Conservation (phyloP, 768 basidiomycete species). For the Royoungia palumana region DNA sequence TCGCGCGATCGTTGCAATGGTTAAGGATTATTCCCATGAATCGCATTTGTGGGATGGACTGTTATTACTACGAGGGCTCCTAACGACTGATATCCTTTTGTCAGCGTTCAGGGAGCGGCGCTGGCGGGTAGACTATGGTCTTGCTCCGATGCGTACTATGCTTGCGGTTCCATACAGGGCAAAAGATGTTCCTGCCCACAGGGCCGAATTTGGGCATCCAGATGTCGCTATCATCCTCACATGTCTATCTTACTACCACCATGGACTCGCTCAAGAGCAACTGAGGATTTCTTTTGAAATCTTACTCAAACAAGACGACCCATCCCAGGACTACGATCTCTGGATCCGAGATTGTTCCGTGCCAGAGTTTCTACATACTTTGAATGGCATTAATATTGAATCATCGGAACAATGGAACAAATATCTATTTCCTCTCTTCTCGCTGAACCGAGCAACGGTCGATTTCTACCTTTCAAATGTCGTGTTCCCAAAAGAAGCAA, state of each 20-base stretch:
- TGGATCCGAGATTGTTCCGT: conserved; percentile 27
- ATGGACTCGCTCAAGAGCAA: conserved; percentile 30
- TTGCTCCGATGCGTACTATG: conserved; percentile 30
- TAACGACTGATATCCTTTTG: conserved; percentile 30
- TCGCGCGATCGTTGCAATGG: not conserved
- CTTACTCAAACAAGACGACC: conserved; percentile 30
- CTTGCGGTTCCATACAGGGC: conserved; percentile 39
- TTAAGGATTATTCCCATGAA: conserved; percentile 4
- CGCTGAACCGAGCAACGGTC: conserved; percentile 27
- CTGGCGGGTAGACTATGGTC: conserved; percentile 40
- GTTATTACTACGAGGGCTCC: conserved; percentile 34
- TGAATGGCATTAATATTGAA: conserved; percentile 26
- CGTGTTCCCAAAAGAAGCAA: conserved; percentile 38
- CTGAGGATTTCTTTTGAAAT: conserved; percentile 29
- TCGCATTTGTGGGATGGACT: conserved; percentile 21
- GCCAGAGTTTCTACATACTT: conserved; percentile 15
- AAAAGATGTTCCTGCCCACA: conserved; percentile 35
- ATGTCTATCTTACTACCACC: conserved; percentile 37
- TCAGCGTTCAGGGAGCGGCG: conserved; percentile 33
- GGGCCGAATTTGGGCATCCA: conserved; percentile 40
- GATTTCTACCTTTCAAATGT: conserved; percentile 37
- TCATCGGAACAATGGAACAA: conserved; percentile 25
- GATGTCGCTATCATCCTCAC: conserved; percentile 36
- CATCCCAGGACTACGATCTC: conserved; percentile 27
- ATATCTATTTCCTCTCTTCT: conserved; percentile 27